These are phyloP conservation scores for Lepidium didymum DNA, from an alignment of 345 rosid genomes.

Conservation along the genomic window DNA sequence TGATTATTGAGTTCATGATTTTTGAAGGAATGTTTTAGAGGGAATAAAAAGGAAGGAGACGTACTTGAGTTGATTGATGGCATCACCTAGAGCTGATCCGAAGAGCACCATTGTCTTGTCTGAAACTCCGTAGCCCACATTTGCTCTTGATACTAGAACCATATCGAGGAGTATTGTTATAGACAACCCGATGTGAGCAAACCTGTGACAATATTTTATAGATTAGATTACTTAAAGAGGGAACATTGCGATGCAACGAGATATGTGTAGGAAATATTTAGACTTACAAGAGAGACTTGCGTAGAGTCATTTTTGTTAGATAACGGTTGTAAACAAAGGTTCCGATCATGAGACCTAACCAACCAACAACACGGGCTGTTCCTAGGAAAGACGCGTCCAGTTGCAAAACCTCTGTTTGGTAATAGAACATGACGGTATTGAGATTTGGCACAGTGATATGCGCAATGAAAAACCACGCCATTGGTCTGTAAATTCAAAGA, in stretches of 20 bases:
- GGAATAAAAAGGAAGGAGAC: not conserved
- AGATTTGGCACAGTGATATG: slow-evolving; percentile 84
- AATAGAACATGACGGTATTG: slow-evolving; percentile 91
- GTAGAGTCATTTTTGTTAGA: slow-evolving; percentile 69
- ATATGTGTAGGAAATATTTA: not conserved
- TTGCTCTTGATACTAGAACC: slow-evolving; percentile 56
- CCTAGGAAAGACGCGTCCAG: slow-evolving; percentile 89
- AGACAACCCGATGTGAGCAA: slow-evolving; percentile 69
- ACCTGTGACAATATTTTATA: slow-evolving; percentile 44
- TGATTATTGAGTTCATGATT: not conserved
- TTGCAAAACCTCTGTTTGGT: slow-evolving; percentile 82
- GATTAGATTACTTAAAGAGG: slow-evolving; percentile 6
- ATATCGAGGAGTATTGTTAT: slow-evolving; percentile 59
- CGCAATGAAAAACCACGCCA: slow-evolving; percentile 96
- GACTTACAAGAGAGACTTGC: slow-evolving; percentile 71
- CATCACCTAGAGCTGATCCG: slow-evolving; percentile 91
- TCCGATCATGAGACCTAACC: slow-evolving; percentile 93
- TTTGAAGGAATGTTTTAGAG: not conserved
- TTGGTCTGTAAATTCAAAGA: slow-evolving; percentile 52
- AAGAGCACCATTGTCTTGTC: slow-evolving; percentile 81
- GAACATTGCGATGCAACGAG: not conserved
- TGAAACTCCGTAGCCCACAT: slow-evolving; percentile 54
- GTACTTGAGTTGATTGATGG: slow-evolving; percentile 92
- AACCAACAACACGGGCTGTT: slow-evolving; percentile 80
- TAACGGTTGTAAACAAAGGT: slow-evolving; percentile 65